phyloP scores from a whole-genome alignment of 2,329 filamentous ascomycete species.

The Taxawa tesnikishii region DNA sequence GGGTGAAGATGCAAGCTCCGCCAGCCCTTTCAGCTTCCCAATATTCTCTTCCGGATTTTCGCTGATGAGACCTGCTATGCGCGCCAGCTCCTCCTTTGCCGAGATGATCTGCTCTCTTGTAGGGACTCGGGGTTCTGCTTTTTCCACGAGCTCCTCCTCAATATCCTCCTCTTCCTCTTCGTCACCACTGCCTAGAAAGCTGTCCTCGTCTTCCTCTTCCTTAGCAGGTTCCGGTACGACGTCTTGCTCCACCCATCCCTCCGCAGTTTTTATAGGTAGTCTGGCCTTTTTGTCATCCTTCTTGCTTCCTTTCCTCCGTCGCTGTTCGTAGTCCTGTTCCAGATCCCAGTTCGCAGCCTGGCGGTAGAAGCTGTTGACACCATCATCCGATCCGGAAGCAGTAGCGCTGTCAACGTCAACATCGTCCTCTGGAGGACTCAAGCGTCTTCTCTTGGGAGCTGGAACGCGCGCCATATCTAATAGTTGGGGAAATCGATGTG shows the following conservation, averaged over 20 bases:
- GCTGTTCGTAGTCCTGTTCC: slow-evolving; percentile 80
- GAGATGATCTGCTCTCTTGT: slow-evolving; percentile 67
- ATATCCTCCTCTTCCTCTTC: slow-evolving; percentile 29
- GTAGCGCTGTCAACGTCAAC: slow-evolving; percentile 14
- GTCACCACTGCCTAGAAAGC: slow-evolving; percentile 48
- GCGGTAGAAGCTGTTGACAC: slow-evolving; percentile 24
- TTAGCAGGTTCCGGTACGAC: slow-evolving; percentile 36
- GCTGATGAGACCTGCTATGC: slow-evolving; percentile 67
- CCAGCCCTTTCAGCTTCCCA: slow-evolving; percentile 64
- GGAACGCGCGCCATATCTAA: slow-evolving; percentile 37
- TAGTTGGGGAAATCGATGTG: no score
- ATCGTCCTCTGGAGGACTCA: slow-evolving; percentile 33
- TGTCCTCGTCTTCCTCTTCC: slow-evolving; percentile 43
- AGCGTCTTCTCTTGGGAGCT: slow-evolving; percentile 35
- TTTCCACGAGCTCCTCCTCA: slow-evolving; percentile 30
- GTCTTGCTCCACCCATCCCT: slow-evolving; percentile 55
- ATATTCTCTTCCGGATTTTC: slow-evolving; percentile 89
- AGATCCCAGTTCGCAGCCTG: slow-evolving; percentile 77
- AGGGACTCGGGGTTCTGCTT: slow-evolving; percentile 53
- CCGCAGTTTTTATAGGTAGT: slow-evolving; percentile 75
- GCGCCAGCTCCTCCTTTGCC: slow-evolving; percentile 86
- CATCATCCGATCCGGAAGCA: slow-evolving; percentile 15
- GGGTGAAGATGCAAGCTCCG: slow-evolving; percentile 57
- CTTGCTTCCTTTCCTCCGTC: slow-evolving; percentile 67
- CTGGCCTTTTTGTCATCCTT: slow-evolving; percentile 62